A percentile compares a stretch with the other conserved stretches of the same genome.
phyloP scores from a whole-genome alignment of 495 filamentous ascomycete species.

The Talaromyces thailandensis region DNA sequence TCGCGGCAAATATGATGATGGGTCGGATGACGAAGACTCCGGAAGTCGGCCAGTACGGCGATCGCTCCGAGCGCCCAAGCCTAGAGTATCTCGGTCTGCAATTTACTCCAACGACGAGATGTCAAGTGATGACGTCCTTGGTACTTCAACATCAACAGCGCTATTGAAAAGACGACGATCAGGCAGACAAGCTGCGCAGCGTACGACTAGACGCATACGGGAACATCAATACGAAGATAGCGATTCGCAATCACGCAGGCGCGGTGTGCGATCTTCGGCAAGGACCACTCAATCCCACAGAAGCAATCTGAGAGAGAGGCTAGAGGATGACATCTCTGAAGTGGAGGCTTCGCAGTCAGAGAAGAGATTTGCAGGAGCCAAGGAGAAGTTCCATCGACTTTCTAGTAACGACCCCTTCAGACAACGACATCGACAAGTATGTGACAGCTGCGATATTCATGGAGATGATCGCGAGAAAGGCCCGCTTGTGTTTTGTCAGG shows the following conservation, averaged over 20 bases:
- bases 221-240: conserved; percentile 12
- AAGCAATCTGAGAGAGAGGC: conserved; percentile 55
- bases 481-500: conserved; percentile 75
- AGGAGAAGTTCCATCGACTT: conserved; percentile 57
- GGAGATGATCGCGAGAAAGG: conserved; percentile 48
- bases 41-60: conserved; percentile 4
- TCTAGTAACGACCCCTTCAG: conserved; percentile 51
- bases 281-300: conserved; percentile 19
- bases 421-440: conserved; percentile 54
- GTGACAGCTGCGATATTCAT: conserved; percentile 58
- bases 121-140: conserved; percentile 19
- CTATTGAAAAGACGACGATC: conserved; percentile 34
- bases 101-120: not conserved
- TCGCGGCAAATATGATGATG: conserved; percentile 1
- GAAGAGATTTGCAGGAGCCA: conserved; percentile 43
- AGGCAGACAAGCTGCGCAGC: not conserved
- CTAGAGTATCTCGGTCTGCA: not conserved
- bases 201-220: conserved; percentile 6
- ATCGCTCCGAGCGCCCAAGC: not conserved
- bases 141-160: conserved; percentile 3
- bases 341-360: conserved; percentile 40
- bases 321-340: conserved; percentile 60
- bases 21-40: not conserved
- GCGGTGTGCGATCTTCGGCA: conserved; percentile 19
- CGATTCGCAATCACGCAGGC: not conserved